These are phyloP conservation scores for Ambrosia hybrid DNA, from an alignment of 140 eudicot species.

Conservation along the genomic window DNA sequence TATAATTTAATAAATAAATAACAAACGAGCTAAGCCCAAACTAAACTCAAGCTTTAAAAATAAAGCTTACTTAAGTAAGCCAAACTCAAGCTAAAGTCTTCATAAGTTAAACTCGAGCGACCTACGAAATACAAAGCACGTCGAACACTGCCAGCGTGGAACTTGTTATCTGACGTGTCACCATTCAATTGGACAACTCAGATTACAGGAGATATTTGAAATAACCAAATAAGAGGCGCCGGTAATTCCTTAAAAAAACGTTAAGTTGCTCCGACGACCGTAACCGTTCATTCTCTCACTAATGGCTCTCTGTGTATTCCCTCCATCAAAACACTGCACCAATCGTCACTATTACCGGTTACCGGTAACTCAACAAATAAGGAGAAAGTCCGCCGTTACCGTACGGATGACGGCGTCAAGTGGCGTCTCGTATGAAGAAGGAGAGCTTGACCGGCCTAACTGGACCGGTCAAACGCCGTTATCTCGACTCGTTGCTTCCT, in stretches of 20 bases:
- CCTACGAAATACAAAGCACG: too few relatives aligned
- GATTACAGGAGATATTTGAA: conserved; percentile 11
- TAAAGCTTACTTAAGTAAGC: too few relatives aligned
- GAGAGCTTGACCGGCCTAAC: conserved; percentile 76
- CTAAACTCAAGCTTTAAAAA: too few relatives aligned
- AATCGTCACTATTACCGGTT: conserved; percentile 7
- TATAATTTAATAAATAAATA: too few relatives aligned
- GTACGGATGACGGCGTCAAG: conserved; percentile 42
- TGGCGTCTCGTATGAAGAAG: conserved; percentile 62
- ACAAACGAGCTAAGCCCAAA: too few relatives aligned
- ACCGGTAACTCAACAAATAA: neutral
- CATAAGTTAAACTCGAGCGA: too few relatives aligned
- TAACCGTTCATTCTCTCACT: conserved; percentile 9
- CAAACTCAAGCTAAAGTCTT: too few relatives aligned
- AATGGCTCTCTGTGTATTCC: conserved; percentile 29
- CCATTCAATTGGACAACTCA: neutral
- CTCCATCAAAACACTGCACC: conserved; percentile 14
- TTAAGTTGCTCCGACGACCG: conserved; percentile 1
- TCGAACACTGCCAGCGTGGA: neutral
- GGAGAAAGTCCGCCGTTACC: conserved; percentile 21
- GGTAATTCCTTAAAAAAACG: neutral
- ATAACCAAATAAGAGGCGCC: conserved; percentile 15
- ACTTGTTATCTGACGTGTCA: conserved; percentile 9
- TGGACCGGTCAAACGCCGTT: conserved; percentile 94
- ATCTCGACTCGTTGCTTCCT: conserved; percentile 85